Base-by-base conservation (phyloP, 2,329 filamentous ascomycete species). In the Nemania serpens region DNA sequence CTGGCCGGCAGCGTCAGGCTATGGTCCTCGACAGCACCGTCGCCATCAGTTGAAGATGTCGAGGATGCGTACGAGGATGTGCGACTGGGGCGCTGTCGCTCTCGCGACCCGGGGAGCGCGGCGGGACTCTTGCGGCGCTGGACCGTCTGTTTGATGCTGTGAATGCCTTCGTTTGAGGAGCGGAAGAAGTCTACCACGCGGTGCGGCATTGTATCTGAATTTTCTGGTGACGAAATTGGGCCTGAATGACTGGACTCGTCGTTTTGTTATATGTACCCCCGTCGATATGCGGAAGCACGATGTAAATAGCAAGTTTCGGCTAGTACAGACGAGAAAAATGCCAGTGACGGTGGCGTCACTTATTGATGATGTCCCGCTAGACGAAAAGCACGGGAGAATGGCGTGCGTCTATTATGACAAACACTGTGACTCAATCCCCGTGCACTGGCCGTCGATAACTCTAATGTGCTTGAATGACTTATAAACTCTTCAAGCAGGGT, bases 161-260 rank as follows among this genome's bases (percentile, higher is more conserved):
- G 76, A 65, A 84, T 81, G 73, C 77, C 80, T 71, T 84, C 82
- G 65, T 82, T 82, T n/a, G 83, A 82, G 64, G 78, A 79, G 67
- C 82, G 81, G 67, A 86, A 78, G 74, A 87, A 85, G 71, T 79
- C 82, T 71, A 81, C 76, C 65, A 87, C 84, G 62, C 81, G 77
- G 76, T 85, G 82, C 70, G 84, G 83, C 84, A 86, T 87, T 55
- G 70, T 77, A 70, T 56, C 48, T 43, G 17, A 13, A 52, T 41
- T 39, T 5, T n/a, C n/a, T 15, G 11, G 17, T 18, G 17, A 34
- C 18, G 15, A 9, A 34, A 6, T 29, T 47, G 29, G 13, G 29
- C 29, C 18, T n/a, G 34, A 17, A 41, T 33, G 51, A 17, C 29
- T 15, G 20, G 47, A 20, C 9, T 54, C 12, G 36, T 49, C 4